These are phyloP conservation scores for Pisolithus thermaeus DNA, from an alignment of 1,284 basidiomycete species.

Conservation along the genomic window DNA sequence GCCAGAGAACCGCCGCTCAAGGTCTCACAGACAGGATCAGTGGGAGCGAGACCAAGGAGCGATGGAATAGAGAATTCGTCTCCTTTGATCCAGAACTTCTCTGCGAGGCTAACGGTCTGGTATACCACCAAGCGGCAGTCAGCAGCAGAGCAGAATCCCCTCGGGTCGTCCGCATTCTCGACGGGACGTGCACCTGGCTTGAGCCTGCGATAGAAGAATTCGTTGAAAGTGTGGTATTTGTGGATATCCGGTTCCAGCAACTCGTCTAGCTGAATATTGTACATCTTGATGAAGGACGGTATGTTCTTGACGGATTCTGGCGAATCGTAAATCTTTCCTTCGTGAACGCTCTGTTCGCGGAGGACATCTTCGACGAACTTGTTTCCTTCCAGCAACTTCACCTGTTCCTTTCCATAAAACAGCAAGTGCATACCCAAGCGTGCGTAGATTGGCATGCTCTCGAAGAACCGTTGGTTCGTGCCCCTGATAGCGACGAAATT, in stretches of 20 bases:
- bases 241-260: slow-evolving; percentile 58
- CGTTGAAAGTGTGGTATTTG: slow-evolving; percentile 71
- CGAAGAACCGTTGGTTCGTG: slow-evolving; percentile 62
- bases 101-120: slow-evolving; percentile 52
- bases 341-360: slow-evolving; percentile 62
- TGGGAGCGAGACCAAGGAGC: slow-evolving; percentile 44
- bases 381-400: slow-evolving; percentile 47
- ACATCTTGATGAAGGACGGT: slow-evolving; percentile 69
- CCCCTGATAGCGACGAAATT: slow-evolving; percentile 63
- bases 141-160: slow-evolving; percentile 59
- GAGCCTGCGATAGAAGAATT: slow-evolving; percentile 73
- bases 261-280: slow-evolving; percentile 58
- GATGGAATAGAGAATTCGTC: slow-evolving; percentile 61
- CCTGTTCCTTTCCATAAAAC: slow-evolving; percentile 56
- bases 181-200: slow-evolving; percentile 63
- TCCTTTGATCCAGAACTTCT: slow-evolving; percentile 76
- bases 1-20: slow-evolving; percentile 51
- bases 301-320: slow-evolving; percentile 58
- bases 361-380: slow-evolving; percentile 53
- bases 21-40: slow-evolving; percentile 35
- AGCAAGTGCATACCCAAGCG: slow-evolving; percentile 72
- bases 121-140: slow-evolving; percentile 76
- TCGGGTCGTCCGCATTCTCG: slow-evolving; percentile 48
- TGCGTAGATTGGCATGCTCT: slow-evolving; percentile 77
- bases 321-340: slow-evolving; percentile 52